Conservation (phyloP, 768 basidiomycete species). For the Pisolithus orientalis region DNA sequence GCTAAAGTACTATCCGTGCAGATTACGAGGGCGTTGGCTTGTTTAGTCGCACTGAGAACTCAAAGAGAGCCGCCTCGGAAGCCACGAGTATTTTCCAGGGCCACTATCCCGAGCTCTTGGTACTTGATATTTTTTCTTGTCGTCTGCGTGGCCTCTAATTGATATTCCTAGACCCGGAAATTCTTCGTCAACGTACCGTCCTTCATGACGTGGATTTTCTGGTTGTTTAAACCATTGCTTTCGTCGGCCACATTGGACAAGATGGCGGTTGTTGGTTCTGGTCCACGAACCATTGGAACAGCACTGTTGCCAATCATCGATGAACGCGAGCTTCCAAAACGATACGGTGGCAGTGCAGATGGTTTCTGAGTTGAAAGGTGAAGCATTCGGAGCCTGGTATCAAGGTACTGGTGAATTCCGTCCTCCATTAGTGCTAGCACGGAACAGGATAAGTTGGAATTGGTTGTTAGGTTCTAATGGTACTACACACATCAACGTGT, state of each 20-base stretch:
- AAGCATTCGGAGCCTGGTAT: neutral
- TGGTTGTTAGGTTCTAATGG: neutral
- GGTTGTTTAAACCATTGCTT: conserved; percentile 72
- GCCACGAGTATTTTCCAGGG: conserved; percentile 68
- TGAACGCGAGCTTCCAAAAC: conserved; percentile 51
- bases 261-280: conserved; percentile 71
- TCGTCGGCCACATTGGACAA: conserved; percentile 71
- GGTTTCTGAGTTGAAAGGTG: conserved; percentile 34
- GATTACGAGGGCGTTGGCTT: conserved; percentile 73
- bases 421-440: neutral
- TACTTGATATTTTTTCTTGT: conserved; percentile 22
- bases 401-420: no score
- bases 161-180: conserved; percentile 49
- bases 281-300: conserved; percentile 50
- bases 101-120: conserved; percentile 78
- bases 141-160: neutral
- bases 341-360: conserved; percentile 64
- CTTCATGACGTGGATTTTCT: conserved; percentile 76
- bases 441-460: neutral
- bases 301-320: conserved; percentile 56
- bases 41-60: conserved; percentile 61
- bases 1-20: conserved; percentile 17
- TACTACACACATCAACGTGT: no score
- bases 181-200: conserved; percentile 81
- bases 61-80: conserved; percentile 71